Percentiles rank a stretch among this genome's conserved stretches.
These are phyloP conservation scores for Microdochium trichocladiopsis DNA, from an alignment of 2,329 filamentous ascomycete species.

Conservation along the genomic window DNA sequence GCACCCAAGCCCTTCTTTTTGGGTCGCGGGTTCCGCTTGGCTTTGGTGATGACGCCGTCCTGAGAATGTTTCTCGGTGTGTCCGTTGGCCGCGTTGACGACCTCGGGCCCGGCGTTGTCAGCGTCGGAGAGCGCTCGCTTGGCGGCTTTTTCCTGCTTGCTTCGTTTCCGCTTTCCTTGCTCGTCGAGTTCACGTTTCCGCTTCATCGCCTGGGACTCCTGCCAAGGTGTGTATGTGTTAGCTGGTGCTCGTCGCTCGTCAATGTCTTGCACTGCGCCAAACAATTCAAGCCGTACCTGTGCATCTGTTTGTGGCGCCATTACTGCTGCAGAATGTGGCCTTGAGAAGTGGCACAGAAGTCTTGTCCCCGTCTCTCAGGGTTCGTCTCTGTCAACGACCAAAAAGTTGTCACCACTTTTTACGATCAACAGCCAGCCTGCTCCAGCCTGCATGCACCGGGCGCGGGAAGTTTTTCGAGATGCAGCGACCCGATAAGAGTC, in stretches of 20 bases:
- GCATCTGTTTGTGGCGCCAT: not conserved
- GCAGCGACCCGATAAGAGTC: conserved; percentile 13
- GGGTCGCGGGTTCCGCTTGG: conserved; percentile 8
- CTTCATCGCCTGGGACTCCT: conserved; percentile 34
- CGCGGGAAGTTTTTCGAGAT: conserved; percentile 13
- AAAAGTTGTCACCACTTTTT: not conserved
- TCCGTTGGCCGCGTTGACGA: conserved; percentile 6
- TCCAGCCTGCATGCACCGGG: conserved; percentile 5
- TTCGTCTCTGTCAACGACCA: not conserved
- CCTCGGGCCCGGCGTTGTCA: not conserved
- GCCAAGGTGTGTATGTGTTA: conserved; percentile 6
- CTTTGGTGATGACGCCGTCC: conserved; percentile 6
- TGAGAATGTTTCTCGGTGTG: conserved; percentile 3
- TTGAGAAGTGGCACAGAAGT: not conserved
- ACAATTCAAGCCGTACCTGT: not conserved
- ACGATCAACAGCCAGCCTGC: not conserved
- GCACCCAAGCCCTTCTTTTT: conserved; percentile 2
- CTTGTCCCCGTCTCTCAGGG: not conserved
- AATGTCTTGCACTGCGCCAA: no score
- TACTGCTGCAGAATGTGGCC: not conserved
- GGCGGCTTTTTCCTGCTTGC: conserved; percentile 11
- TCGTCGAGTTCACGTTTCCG: conserved; percentile 39
- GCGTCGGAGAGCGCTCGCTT: conserved; percentile 15
- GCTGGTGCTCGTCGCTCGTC: not conserved
- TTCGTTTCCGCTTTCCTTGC: conserved; percentile 30